Base-by-base conservation (phyloP, 1,139 yeast species). In the Sugiyamaella castrensis region DNA sequence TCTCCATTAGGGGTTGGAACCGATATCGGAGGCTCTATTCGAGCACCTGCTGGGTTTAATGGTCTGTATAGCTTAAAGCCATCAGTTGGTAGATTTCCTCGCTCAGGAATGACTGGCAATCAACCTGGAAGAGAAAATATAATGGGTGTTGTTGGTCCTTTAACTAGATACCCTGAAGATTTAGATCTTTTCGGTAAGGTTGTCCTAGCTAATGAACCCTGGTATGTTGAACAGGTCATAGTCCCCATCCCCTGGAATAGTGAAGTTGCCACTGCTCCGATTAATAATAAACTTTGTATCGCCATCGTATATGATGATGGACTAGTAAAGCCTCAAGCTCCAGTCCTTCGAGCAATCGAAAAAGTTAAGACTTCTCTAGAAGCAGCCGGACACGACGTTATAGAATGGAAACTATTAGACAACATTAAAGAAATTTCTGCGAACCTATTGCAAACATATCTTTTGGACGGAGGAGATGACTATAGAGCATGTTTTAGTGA, bases 1-100 rank as follows among this genome's bases (percentile, higher is more conserved):
- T 77, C 86, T 29, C 74, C 79, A 1, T 55, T 83, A 37, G 91
- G 91, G 39, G 73, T 84, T 51, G 91, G 91, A 24, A 77, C 85
- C 35, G 92, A 84, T 66, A 83, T 84, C 57, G 92, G 92, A 53
- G 94, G 92, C 1, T 80, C 87, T 1, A 81, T 84, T 53, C 75
- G 92, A 63, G 81, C 76, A 7, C 94, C 92, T 2, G 85, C 89
- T 32, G 88, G 87, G 0, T 83, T 73, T 61, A 75, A 81, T 40
- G 88, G 88, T 24, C 66, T 76, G 52, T 78, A 72, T 63, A 91
- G 88, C 15, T 71, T 84, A 55, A 79, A 87, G 68, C 89, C 91
- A 39, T 73, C 87, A 8, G 71, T 84, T 3, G 77, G 79, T 63
- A 74, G 91, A 67, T 68, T 82, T 44, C 74, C 84, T 1, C 40